Base-by-base conservation (phyloP, 352 stramenopile species). In the Globisporangium abappressorium region DNA sequence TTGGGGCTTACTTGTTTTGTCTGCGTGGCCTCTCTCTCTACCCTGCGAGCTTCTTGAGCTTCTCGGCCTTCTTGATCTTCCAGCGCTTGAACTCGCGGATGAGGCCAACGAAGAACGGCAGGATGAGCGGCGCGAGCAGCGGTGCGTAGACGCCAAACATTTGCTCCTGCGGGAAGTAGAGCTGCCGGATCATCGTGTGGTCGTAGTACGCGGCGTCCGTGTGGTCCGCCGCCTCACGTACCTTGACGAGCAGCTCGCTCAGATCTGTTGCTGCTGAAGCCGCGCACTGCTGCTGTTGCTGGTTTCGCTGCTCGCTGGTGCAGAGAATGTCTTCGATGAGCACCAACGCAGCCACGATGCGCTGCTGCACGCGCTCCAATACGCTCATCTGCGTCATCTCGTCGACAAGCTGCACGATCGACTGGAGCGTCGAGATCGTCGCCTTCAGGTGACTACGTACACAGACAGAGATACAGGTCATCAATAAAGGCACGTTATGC, bases 331-430 rank as follows among this genome's bases (percentile, higher is more conserved):
- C 61, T 62, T 93, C 81, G 7, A 93, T 64, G 47, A 82, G 66
- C 6, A 74, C 67, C 6, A 92, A 65, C 0, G 87, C 81, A 18
- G 62, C 75, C 38, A 74, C 66, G 47, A 95, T 84, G 63, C 79
- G 81, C 41, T 72, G 65, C 68, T 90, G 76, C 12, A 93, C 82
- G 55, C 82, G 84, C 51, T 84, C 69, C 5, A 91, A 63, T 24
- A 95, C 87, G 34, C 77, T 91, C 68, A 95, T 80, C 66, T 95
- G 76, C 12, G 85, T 74, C 69, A 95, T 85, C 28, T 82, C 73
- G 30, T 77, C 72, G 28, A 95, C 85, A 4, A 95, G 80, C 60
- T 86, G 65, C 49, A 89, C 76, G 49, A 89, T 91, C 26, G 87
- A 93, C 64, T 85, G 80, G 36, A 95, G 72, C 55, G 83, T 90